Evolutionary conservation across 2,329 filamentous ascomycete species (phyloP).

Genomic region (Endocalyx cinctus): DNA sequence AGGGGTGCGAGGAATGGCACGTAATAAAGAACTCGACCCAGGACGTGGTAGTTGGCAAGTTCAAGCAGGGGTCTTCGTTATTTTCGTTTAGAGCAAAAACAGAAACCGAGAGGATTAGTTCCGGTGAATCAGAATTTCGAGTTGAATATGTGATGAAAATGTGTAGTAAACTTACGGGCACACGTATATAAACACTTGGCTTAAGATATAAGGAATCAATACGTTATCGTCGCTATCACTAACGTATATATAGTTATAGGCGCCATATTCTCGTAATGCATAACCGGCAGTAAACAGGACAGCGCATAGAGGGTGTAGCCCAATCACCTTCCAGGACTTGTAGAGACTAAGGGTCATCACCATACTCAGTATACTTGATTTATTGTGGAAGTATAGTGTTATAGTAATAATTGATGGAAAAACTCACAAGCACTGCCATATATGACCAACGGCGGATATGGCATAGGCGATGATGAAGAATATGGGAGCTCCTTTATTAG

Average conservation of each 20-base stretch:
- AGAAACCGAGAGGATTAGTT: neutral
- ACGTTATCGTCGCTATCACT: constrained; percentile 6
- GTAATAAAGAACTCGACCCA: constrained; percentile 58
- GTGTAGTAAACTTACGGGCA: constrained; percentile 33
- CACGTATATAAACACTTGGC: constrained; percentile 32
- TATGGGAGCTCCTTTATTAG: constrained; percentile 50
- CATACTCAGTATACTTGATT: no score
- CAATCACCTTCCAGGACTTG: constrained; percentile 45
- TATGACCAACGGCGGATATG: constrained; percentile 41
- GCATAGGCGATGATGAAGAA: constrained; percentile 46
- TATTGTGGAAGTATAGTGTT: no score
- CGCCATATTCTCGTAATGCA: constrained; percentile 45
- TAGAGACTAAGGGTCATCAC: constrained; percentile 42
- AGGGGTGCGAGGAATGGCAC: constrained; percentile 55
- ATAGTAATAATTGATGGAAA: no score
- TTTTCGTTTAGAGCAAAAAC: neutral
- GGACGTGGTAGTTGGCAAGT: constrained; percentile 59
- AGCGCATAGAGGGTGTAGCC: constrained; percentile 46
- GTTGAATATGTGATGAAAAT: no score
- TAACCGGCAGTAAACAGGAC: constrained; percentile 50
- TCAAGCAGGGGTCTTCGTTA: constrained; percentile 53
- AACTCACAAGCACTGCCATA: constrained; percentile 46
- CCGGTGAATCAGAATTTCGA: no score
- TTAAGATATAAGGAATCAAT: constrained; percentile 40
- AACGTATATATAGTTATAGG: constrained; percentile 40